These are phyloP conservation scores for Rubia occidens DNA, from an alignment of 305 asterid genomes.

Conservation along the genomic window DNA sequence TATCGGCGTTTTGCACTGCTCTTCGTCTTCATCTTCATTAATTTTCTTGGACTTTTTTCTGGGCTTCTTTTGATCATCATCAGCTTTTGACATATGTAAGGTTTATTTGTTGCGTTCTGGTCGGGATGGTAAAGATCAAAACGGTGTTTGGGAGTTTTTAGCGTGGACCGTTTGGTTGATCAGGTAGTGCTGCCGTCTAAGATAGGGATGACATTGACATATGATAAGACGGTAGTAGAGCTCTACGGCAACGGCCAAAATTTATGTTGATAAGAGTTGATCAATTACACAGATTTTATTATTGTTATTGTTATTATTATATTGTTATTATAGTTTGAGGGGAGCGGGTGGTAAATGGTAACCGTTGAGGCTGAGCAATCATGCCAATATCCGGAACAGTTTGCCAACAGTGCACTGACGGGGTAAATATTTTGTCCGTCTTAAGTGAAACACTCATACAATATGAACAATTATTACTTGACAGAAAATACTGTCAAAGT, in stretches of 20 bases:
- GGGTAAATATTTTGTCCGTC: neutral
- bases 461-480: too few relatives aligned
- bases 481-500: too few relatives aligned
- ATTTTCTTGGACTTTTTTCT: neutral
- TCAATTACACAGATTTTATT: neutral
- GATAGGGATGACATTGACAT: conserved; percentile 3
- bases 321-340: neutral
- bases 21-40: neutral
- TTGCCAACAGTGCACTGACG: neutral
- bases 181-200: neutral
- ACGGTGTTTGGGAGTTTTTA: neutral
- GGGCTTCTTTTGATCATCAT: conserved; percentile 1
- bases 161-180: neutral
- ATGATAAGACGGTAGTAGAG: neutral
- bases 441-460: neutral
- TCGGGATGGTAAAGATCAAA: neutral
- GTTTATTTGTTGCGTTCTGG: neutral
- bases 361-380: neutral
- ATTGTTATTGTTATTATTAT: neutral
- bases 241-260: neutral
- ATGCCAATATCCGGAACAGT: neutral
- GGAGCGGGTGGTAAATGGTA: neutral
- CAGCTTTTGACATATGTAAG: conserved; percentile 6
- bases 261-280: neutral
- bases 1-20: conserved; percentile 7